phyloP scores from a whole-genome alignment of 2,329 filamentous ascomycete genomes.

The Dendrostoma leiphaemia region DNA sequence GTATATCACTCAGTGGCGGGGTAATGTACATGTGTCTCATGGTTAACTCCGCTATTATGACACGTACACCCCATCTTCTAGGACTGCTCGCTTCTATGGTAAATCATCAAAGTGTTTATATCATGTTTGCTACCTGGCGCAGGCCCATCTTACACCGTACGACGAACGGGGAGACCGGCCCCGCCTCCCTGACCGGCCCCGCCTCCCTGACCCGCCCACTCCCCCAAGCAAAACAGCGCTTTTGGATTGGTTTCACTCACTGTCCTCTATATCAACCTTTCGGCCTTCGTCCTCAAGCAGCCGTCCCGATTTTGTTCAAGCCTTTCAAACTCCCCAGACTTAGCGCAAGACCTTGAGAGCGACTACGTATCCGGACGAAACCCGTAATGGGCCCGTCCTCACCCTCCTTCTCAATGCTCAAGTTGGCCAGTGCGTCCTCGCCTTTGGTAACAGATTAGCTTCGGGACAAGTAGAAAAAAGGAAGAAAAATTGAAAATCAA shows the following conservation, averaged over 20 bases:
- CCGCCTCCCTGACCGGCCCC: not conserved
- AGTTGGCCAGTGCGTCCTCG: conserved; percentile 94
- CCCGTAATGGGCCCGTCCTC: conserved; percentile 94
- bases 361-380: conserved; percentile 95
- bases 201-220: not conserved
- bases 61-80: not conserved
- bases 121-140: conserved; percentile 4
- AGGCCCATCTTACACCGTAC: conserved; percentile 1
- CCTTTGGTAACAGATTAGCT: conserved; percentile 50
- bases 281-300: conserved; percentile 26
- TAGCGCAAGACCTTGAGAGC: conserved; percentile 90
- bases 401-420: conserved; percentile 97
- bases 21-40: too few relatives aligned
- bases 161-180: not conserved
- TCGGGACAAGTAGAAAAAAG: not conserved
- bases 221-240: conserved; percentile 1
- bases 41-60: too few relatives aligned
- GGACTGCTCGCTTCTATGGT: not conserved
- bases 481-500: conserved; percentile 12
- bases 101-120: not conserved
- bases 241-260: conserved; percentile 9
- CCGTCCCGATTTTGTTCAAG: conserved; percentile 72
- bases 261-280: conserved; percentile 1
- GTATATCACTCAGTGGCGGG: too few relatives aligned
- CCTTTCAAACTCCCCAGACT: conserved; percentile 94